Conservation (phyloP, 2,329 filamentous ascomycete genomes). For the Celoporthe dispersa region DNA sequence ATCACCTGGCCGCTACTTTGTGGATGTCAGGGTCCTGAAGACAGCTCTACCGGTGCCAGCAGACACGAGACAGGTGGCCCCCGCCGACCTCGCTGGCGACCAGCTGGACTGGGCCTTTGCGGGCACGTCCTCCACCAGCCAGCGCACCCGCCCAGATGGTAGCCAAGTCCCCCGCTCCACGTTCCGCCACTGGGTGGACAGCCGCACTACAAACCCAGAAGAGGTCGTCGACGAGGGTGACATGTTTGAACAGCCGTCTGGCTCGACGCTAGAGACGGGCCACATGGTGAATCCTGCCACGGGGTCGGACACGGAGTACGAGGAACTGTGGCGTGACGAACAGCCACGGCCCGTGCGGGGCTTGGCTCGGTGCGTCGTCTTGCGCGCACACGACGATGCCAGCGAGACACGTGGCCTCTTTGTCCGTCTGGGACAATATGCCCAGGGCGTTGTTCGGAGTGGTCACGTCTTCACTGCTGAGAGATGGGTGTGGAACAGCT, state of each 20-base stretch:
- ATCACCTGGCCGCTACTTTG: constrained; percentile 58
- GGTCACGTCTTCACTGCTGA: constrained; percentile 52
- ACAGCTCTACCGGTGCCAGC: constrained; percentile 8
- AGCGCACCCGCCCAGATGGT: constrained; percentile 35
- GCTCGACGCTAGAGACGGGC: constrained; percentile 59
- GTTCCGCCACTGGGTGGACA: constrained; percentile 67
- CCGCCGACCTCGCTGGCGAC: constrained; percentile 23
- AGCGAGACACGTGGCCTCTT: constrained; percentile 51
- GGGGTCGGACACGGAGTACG: constrained; percentile 58
- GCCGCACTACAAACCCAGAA: constrained; percentile 46
- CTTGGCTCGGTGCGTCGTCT: constrained; percentile 40
- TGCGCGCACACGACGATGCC: constrained; percentile 43
- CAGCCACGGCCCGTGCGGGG: constrained; percentile 38
- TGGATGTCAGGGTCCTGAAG: constrained; percentile 61
- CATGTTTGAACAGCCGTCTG: constrained; percentile 51
- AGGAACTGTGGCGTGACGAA: constrained; percentile 67
- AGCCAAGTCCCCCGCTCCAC: constrained; percentile 41
- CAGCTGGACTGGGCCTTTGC: constrained; percentile 70
- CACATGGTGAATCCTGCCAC: constrained; percentile 63
- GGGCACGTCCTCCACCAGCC: constrained; percentile 52
- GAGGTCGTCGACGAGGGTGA: constrained; percentile 58
- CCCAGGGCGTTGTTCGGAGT: constrained; percentile 59
- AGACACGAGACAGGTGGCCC: not conserved
- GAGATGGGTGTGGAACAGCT: constrained; percentile 55
- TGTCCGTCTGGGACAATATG: constrained; percentile 56